Percentiles rank a stretch among this genome's conserved stretches.
Evolutionary conservation across 352 stramenopile genomes (phyloP).

Genomic region (Pythium insidiosum): DNA sequence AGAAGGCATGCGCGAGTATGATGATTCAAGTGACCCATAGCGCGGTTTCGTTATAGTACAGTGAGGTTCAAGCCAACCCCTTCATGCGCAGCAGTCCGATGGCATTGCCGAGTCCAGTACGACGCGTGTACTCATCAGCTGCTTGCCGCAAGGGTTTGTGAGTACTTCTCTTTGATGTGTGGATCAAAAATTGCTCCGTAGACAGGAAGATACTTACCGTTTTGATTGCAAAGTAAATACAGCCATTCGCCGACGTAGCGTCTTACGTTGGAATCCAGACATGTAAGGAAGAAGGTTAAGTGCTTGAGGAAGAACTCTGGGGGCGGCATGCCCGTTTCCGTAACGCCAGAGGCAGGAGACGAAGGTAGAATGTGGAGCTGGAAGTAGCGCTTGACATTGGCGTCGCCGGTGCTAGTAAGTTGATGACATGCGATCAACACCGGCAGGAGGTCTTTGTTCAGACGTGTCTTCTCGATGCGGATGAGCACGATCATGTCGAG

Average conservation of each 20-base stretch:
- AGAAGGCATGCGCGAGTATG: no score
- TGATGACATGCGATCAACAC: slow-evolving; percentile 58
- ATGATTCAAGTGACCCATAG: no score
- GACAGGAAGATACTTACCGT: slow-evolving; percentile 31
- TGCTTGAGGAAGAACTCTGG: slow-evolving; percentile 45
- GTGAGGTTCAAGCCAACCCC: slow-evolving; percentile 24
- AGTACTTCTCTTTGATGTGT: no score
- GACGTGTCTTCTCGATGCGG: slow-evolving; percentile 50
- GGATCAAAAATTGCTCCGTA: slow-evolving; percentile 18
- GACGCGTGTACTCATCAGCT: slow-evolving; percentile 71
- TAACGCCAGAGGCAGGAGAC: no score
- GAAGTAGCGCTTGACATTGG: slow-evolving; percentile 28
- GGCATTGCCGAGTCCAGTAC: slow-evolving; percentile 59
- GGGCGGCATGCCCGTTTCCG: not conserved
- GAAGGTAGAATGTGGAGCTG: slow-evolving; percentile 24
- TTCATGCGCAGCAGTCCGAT: slow-evolving; percentile 70
- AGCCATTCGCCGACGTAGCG: slow-evolving; percentile 66
- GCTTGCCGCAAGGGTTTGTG: not conserved
- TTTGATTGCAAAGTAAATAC: slow-evolving; percentile 64
- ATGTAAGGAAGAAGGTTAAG: slow-evolving; percentile 64
- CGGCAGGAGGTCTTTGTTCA: slow-evolving; percentile 40
- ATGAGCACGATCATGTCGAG: slow-evolving; percentile 43
- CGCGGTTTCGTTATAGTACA: not conserved
- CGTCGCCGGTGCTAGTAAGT: slow-evolving; percentile 28
- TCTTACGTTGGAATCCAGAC: slow-evolving; percentile 57